Percentiles rank a stretch among this genome's conserved stretches.
phyloP scores from a whole-genome alignment of 1,139 yeast species.

The Protomyces inouyei region DNA sequence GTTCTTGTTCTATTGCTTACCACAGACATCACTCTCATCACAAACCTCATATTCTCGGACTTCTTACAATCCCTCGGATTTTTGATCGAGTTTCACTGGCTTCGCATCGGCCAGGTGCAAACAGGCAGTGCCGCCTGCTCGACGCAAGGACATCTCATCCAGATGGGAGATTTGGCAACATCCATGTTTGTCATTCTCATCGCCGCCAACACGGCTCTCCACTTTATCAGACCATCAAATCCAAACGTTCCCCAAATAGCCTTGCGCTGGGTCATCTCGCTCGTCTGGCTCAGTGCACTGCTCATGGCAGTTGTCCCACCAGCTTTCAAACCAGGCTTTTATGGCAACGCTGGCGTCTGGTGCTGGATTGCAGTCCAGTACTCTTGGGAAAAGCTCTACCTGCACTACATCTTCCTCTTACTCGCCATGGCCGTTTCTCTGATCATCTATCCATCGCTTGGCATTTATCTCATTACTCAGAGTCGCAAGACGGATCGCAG shows the following conservation, averaged over 20 bases:
- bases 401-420: background rate
- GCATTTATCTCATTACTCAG: background rate
- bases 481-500: background rate
- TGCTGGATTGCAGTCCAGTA: background rate
- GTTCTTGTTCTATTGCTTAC: background rate
- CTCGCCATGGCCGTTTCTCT: background rate
- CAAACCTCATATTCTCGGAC: background rate
- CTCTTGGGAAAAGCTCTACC: background rate
- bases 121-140: background rate
- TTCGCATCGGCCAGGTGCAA: background rate
- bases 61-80: background rate
- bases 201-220: background rate
- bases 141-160: background rate
- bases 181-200: constrained; percentile 6
- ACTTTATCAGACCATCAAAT: background rate
- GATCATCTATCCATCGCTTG: background rate
- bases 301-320: background rate
- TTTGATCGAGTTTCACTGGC: constrained; percentile 1
- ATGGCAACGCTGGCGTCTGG: constrained; percentile 1
- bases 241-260: background rate
- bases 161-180: constrained; percentile 4
- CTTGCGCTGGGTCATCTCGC: background rate
- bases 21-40: background rate
- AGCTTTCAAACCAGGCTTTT: background rate
- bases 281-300: constrained; percentile 1